Conservation (phyloP, 1,284 basidiomycete genomes). For the Ceratobasidium sp. region DNA sequence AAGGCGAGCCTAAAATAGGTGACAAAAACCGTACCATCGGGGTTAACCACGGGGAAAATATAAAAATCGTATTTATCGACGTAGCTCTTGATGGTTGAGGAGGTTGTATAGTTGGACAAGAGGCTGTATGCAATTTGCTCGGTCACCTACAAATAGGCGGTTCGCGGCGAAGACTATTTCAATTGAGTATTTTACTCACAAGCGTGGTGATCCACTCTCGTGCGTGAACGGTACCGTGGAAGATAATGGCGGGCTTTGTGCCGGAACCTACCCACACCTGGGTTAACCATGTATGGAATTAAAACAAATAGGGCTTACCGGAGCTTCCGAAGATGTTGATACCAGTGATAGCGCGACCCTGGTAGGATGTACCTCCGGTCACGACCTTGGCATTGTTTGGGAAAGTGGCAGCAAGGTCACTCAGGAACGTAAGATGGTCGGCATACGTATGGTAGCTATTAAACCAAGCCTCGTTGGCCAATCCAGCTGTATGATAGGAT, state of each 20-base stretch:
- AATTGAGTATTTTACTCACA: too few relatives aligned
- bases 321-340: slow-evolving; percentile 48
- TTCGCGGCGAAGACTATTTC: too few relatives aligned
- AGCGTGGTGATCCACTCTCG: too few relatives aligned
- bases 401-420: slow-evolving; percentile 15
- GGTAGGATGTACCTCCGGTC: slow-evolving; percentile 32
- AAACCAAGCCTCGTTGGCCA: slow-evolving; percentile 40
- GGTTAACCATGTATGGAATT: neutral
- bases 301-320: neutral
- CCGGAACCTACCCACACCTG: slow-evolving; percentile 22
- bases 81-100: slow-evolving; percentile 46
- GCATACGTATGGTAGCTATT: slow-evolving; percentile 33
- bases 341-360: slow-evolving; percentile 44
- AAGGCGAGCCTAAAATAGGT: neutral
- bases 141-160: slow-evolving; percentile 37
- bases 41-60: slow-evolving; percentile 47
- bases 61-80: slow-evolving; percentile 49
- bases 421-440: slow-evolving; percentile 34
- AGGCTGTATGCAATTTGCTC: slow-evolving; percentile 46
- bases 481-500: slow-evolving; percentile 4
- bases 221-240: slow-evolving; percentile 47
- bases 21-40: neutral
- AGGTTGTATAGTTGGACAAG: slow-evolving; percentile 46
- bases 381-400: slow-evolving; percentile 45
- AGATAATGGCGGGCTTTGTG: slow-evolving; percentile 45